Conservation (phyloP, 805 yeast species). For the Cyberlindnera mississippiensis region DNA sequence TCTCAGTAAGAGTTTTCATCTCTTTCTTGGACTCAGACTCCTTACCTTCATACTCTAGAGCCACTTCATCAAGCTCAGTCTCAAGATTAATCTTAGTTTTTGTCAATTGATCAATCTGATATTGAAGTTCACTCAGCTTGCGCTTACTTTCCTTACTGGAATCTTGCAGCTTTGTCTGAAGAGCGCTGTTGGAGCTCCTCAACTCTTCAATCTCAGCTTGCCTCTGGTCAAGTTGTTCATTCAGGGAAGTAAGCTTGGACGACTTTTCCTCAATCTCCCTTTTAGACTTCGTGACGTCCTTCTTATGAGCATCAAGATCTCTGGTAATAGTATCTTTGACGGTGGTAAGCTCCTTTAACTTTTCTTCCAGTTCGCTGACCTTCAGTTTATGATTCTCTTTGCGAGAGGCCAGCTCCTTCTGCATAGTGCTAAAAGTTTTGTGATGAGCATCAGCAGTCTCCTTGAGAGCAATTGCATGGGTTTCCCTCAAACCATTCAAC, state of each 20-base stretch:
- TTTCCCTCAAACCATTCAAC: slow-evolving; percentile 2
- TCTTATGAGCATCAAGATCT: slow-evolving; percentile 9
- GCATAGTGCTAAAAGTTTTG: slow-evolving; percentile 1
- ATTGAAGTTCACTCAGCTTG: slow-evolving; percentile 3
- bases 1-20: slow-evolving; percentile 25
- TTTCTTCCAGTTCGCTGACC: not conserved
- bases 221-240: slow-evolving; percentile 3
- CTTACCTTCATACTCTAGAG: slow-evolving; percentile 27
- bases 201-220: slow-evolving; percentile 2
- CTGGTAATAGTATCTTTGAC: not conserved
- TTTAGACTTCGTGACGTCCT: slow-evolving; percentile 1
- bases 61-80: slow-evolving; percentile 24
- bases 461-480: slow-evolving; percentile 2
- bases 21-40: slow-evolving; percentile 28
- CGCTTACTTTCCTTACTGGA: not conserved
- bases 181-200: not conserved
- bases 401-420: slow-evolving; percentile 8
- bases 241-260: not conserved
- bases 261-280: slow-evolving; percentile 2
- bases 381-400: slow-evolving; percentile 6
- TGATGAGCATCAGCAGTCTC: slow-evolving; percentile 4
- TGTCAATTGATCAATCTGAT: slow-evolving; percentile 5
- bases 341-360: slow-evolving; percentile 1
- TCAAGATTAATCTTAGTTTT: slow-evolving; percentile 13
- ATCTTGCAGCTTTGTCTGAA: slow-evolving; percentile 5